Evolutionary conservation across 176 grass and related monocot species (phyloP).

Genomic region (Triticum monococcum): DNA sequence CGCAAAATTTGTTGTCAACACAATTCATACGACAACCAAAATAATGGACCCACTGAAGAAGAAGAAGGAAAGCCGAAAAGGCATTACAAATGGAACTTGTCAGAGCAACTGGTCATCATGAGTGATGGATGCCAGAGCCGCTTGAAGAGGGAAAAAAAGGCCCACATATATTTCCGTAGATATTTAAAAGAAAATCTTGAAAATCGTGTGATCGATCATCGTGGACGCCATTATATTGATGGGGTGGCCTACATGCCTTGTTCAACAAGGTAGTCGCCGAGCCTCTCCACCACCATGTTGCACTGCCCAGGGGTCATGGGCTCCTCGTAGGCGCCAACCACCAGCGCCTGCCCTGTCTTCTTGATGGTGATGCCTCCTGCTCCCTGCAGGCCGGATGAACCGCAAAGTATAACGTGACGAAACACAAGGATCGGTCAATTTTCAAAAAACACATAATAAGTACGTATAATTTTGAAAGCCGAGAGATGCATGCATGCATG

Average conservation of each 20-base stretch:
- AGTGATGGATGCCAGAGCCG: neutral
- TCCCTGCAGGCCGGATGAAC: constrained; percentile 30
- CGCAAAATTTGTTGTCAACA: neutral
- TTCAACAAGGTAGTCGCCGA: constrained; percentile 73
- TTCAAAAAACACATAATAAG: neutral
- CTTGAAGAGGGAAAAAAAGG: neutral
- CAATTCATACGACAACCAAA: neutral
- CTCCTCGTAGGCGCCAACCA: constrained; percentile 76
- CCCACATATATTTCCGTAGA: neutral
- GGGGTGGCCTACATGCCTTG: constrained; percentile 56
- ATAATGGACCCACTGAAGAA: neutral
- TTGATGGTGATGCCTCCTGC: constrained; percentile 65
- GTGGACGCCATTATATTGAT: neutral
- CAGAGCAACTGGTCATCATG: neutral
- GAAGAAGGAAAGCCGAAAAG: neutral
- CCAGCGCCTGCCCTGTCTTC: constrained; percentile 61
- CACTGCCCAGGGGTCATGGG: constrained; percentile 86
- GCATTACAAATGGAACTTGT: neutral
- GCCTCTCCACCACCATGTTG: constrained; percentile 77
- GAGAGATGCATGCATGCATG: neutral
- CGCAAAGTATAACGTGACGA: neutral
- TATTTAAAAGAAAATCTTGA: neutral
- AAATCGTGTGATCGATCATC: neutral
- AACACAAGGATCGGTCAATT: neutral
- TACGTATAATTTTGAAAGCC: neutral